Base-by-base conservation (phyloP, 2,329 filamentous ascomycete species). In the Fusarium tupiense region DNA sequence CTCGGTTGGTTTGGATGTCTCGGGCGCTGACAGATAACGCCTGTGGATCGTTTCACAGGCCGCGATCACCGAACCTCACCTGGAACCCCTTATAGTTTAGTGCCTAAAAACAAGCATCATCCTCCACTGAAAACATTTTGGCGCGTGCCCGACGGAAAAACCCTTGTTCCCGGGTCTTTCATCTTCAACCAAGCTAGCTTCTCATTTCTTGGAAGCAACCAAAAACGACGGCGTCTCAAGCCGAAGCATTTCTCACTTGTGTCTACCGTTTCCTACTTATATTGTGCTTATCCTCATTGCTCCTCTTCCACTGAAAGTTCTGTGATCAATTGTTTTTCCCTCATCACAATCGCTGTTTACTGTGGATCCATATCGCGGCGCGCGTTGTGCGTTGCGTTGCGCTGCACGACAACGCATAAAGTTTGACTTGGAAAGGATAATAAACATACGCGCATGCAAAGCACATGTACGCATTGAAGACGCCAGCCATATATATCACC, bases 101-200 rank as follows among this genome's bases (percentile, higher is more conserved):
- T 66, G 49, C 22, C 19, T 14, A 65, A 26, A 67, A 67, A 50
- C 50, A 67, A 67, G 62, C 50, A 43, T 67, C 61, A 53, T 50
- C 57, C 43, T n/a, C 26, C 31, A 43, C 56, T 31, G 24, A 29
- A 46, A 22, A 17, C n/a, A 37, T 33, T 43, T 46, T 24, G 24
- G 37, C 62, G 40, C 71, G 61, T 52, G 49, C 17, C 31, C n/a
- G 13, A 56, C 76, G 76, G 76, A 77, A 77, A 78, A 77, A 77
- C 76, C 64, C 68, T 50, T 67, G 57, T 74, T 74, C 76, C 76
- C 24, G 38, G 24, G 26, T 53, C 58, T 41, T 41, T 49, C 63
- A 35, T 49, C 56, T 56, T 67, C 60, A 52, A 46, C 54, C 43
- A 54, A 52, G 60, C 57, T 65, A 61, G 68, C 59, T 62, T 60